A percentile compares a stretch with the other conserved stretches of the same genome.
These are phyloP conservation scores for Ogataea nakhonphanomensis DNA, from an alignment of 805 yeast genomes.

Conservation along the genomic window DNA sequence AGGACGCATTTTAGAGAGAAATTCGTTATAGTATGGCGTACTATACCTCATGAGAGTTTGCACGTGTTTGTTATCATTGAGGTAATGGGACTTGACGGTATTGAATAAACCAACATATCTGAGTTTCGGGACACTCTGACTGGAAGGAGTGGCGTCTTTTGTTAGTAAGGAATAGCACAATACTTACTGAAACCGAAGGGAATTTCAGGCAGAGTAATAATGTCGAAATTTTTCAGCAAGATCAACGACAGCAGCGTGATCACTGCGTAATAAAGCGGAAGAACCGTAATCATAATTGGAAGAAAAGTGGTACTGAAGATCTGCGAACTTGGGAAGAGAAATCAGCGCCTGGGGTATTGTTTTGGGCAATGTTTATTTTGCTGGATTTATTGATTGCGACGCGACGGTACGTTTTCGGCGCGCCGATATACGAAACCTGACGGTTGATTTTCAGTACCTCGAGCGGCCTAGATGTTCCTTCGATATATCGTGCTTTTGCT, in stretches of 20 bases:
- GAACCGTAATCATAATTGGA: slow-evolving; percentile 9
- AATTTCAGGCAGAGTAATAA: slow-evolving; percentile 11
- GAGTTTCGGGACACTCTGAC: background rate
- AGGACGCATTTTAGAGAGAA: background rate
- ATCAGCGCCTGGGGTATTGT: background rate
- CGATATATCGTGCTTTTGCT: background rate
- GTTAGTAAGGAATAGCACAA: background rate
- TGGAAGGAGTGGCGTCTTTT: background rate
- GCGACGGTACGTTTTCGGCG: slow-evolving; percentile 4
- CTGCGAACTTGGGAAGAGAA: background rate
- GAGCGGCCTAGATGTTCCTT: background rate
- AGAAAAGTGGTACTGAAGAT: too few relatives aligned
- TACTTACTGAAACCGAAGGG: slow-evolving; percentile 5
- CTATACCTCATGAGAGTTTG: slow-evolving; percentile 1
- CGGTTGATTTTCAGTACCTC: background rate
- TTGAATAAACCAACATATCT: background rate
- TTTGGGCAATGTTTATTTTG: background rate
- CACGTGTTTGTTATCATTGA: slow-evolving; percentile 17
- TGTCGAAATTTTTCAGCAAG: slow-evolving; percentile 11
- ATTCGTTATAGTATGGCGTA: slow-evolving; percentile 3
- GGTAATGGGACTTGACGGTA: slow-evolving; percentile 9
- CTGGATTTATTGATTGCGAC: slow-evolving; percentile 8
- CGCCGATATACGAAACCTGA: slow-evolving; percentile 1
- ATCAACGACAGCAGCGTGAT: slow-evolving; percentile 18
- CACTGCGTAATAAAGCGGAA: slow-evolving; percentile 18